Conservation (phyloP, 805 yeast genomes). For the Candida tammaniensis region DNA sequence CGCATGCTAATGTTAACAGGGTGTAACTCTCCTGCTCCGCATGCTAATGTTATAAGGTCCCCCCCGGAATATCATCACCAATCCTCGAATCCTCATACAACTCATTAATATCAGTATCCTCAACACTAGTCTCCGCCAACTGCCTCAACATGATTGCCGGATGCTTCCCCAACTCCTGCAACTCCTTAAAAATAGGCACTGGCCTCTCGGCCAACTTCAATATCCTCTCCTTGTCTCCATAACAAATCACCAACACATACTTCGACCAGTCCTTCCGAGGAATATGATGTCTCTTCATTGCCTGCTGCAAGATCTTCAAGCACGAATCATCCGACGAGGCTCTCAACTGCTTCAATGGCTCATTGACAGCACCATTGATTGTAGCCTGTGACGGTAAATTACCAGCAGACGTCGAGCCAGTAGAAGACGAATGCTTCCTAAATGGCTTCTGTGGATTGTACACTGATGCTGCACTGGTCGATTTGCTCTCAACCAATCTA, state of each 20-base stretch:
- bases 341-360: constrained; percentile 78
- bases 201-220: constrained; percentile 86
- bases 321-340: constrained; percentile 93
- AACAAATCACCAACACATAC: constrained; percentile 84
- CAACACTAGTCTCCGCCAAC: constrained; percentile 44
- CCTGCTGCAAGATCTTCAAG: constrained; percentile 80
- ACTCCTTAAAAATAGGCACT: constrained; percentile 75
- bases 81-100: constrained; percentile 37
- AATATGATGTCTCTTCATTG: constrained; percentile 80
- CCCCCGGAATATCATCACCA: constrained; percentile 45
- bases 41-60: constrained; percentile 27
- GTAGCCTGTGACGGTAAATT: constrained; percentile 17
- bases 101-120: constrained; percentile 23
- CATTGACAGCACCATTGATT: constrained; percentile 38
- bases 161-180: constrained; percentile 79
- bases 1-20: too few species aligned
- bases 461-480: constrained; percentile 22
- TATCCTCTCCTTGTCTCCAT: constrained; percentile 86
- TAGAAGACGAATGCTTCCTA: constrained; percentile 13
- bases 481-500: constrained; percentile 22
- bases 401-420: constrained; percentile 4
- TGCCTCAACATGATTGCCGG: constrained; percentile 93
- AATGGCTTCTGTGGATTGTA: constrained; percentile 14
- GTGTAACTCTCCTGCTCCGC: too few species aligned
- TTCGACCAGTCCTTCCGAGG: constrained; percentile 80